phyloP scores from a whole-genome alignment of 2,329 filamentous ascomycete species.

The Hypoxylon sp. region DNA sequence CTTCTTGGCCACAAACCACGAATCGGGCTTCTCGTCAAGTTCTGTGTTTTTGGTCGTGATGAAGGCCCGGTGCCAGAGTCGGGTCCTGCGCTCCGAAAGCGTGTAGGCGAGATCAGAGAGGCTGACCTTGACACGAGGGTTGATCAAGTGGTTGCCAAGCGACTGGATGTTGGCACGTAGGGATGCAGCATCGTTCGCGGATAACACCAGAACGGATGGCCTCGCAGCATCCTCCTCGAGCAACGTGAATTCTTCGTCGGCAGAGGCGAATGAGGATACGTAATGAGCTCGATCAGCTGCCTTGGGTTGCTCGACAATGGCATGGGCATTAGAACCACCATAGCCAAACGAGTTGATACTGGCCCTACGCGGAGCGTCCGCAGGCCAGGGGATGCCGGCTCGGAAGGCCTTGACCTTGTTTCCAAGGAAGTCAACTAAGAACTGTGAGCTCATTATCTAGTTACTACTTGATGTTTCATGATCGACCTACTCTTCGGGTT shows the following conservation, averaged over 20 bases:
- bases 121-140: conserved; percentile 46
- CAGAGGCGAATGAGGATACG: conserved; percentile 25
- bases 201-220: conserved; percentile 42
- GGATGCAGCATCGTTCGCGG: conserved; percentile 48
- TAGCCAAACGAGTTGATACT: conserved; percentile 57
- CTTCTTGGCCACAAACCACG: conserved; percentile 14
- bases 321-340: conserved; percentile 57
- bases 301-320: conserved; percentile 42
- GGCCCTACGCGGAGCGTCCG: conserved; percentile 38
- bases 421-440: conserved; percentile 38
- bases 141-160: conserved; percentile 47
- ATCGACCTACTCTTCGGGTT: conserved; percentile 33
- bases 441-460: not conserved
- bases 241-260: conserved; percentile 11
- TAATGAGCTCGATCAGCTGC: not conserved
- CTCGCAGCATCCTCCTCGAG: not conserved
- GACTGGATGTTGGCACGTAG: conserved; percentile 47
- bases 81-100: conserved; percentile 46
- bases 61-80: conserved; percentile 47
- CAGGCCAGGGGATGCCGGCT: conserved; percentile 47
- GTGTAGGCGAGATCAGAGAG: conserved; percentile 53
- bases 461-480: not conserved
- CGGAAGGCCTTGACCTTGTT: conserved; percentile 38
- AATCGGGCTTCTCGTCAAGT: conserved; percentile 3
- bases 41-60: conserved; percentile 29